Evolutionary conservation across 257 asterid species (phyloP), one percentile per base, ranked within the genome.

Genomic region (Ilex asprella): DNA sequence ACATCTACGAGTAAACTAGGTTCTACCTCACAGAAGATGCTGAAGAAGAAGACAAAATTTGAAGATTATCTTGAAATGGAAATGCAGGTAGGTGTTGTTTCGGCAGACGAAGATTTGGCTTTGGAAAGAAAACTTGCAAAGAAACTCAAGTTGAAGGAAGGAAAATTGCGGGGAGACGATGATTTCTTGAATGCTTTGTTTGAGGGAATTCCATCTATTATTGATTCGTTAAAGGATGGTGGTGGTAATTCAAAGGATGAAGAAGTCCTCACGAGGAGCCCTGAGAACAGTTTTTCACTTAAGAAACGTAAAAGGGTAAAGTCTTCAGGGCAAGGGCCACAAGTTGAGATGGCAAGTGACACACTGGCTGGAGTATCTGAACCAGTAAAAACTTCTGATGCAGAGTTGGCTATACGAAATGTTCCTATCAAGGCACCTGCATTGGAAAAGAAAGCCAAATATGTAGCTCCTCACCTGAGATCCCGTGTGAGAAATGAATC

Each of bases 391-490:
- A 30, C 68, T 53, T 73, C 67, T 47, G 67, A 67, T 54, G 67
- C 71, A 39, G 75, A 67, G 56, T 65, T 10, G 61, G 69, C 59
- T 30, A 5, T 35, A 57, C 70, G 65, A 63, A 73, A 70, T 30
- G 60, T 30, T 69, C 56, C 70, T 10, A 41, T 67, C 14, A 31
- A 55, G 62, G 79, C 58, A 51, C 54, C 78, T 47, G 81, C 73
- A 43, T 14, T 43, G 54, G 74, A 35, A 55, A 56, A 56, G 31
- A 68, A 60, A 30, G 29, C 57, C 65, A 85, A 75, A 68, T 92
- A 86, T 69, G 74, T 83, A 53, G 86, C 88, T 60, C 97, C 97
- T 63, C 87, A 84, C 75, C 77, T 82, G 51, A 79, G 99, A 75
- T 77, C 85, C 47, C 67, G 15, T 41, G 68, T 64, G 59, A 73